Evolutionary conservation across 495 filamentous ascomycete genomes (phyloP), one percentile per base, ranked within the genome.

Genomic region (Apodospora peruviana): DNA sequence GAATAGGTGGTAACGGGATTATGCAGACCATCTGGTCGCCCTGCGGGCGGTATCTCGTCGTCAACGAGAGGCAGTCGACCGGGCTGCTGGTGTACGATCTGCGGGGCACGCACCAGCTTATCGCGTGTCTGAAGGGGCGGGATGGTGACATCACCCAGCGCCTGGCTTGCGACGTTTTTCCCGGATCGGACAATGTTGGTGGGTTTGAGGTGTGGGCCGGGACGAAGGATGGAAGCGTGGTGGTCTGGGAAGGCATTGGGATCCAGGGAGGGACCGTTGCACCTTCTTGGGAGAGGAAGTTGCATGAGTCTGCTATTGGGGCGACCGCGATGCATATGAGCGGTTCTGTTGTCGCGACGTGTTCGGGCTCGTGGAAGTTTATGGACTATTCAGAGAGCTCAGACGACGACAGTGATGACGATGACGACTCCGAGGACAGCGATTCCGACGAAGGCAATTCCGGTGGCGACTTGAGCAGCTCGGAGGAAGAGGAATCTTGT

Each of bases 131-230:
- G 43, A 70, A 67, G 12, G 89, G 91, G 0, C 77, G 93, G 24
- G 73, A 77, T 18, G 85, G 88, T 0, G 41, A 7, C 19, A 2
- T 66, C 4, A 88, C 84, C 4, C 91, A 97, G 69, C 76, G 87
- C 27, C 64, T 97, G 49, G 79, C 81, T 17, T 79, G 90, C 43
- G 88, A 95, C 66, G 73, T 91, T 14, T 79, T 75, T 51, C 62
- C 65, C 0, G 66, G 67, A 8, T 49, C 48, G 3, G 69, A 69
- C 19, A 62, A 64, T 4, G 58, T 66, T 1, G 83, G 67, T 1
- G 83, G 82, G 2, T 81, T 83, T 64, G 86, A 90, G 60, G 70
- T 95, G 17, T 94, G 88, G 90, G 88, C 85, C 27, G 91, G 90
- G 14, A 87, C 87, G 2, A 80, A 68, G n/a, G 84, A 88, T 71